A percentile compares a stretch with the other conserved stretches of the same genome.
Conservation (phyloP, 2,329 filamentous ascomycete species). For the Cladosporium phlei region DNA sequence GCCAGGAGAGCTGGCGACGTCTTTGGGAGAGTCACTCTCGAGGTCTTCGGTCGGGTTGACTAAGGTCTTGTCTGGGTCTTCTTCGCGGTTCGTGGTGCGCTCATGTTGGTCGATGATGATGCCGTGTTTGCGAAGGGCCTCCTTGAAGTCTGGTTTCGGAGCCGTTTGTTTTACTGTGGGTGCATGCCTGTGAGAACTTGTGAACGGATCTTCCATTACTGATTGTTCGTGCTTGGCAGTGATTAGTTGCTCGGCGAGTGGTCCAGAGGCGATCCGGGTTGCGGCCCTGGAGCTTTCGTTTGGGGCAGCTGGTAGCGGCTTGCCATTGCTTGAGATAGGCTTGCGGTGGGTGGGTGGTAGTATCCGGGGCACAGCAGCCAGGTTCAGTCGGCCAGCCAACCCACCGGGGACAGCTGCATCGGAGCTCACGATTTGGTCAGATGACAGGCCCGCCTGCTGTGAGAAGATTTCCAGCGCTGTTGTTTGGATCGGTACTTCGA, state of each 20-base stretch:
- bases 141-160: conserved; percentile 22
- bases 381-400: background rate
- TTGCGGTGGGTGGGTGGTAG: background rate
- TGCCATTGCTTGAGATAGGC: conserved; percentile 38
- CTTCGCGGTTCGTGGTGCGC: conserved; percentile 1
- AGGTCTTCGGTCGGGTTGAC: conserved; percentile 14
- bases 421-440: conserved; percentile 12
- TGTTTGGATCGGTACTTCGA: conserved; percentile 19
- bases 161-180: conserved; percentile 21
- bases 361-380: background rate
- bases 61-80: conserved; percentile 25
- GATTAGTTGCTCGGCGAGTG: conserved; percentile 6
- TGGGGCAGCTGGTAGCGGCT: conserved; percentile 39
- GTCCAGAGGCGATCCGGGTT: conserved; percentile 33
- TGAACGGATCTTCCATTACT: conserved; percentile 16
- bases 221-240: conserved; percentile 7
- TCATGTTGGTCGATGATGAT: conserved; percentile 14
- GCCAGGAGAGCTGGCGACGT: background rate
- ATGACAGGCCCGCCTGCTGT: conserved; percentile 20
- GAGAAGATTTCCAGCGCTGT: conserved; percentile 27
- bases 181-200: conserved; percentile 25
- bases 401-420: no score
- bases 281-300: conserved; percentile 36
- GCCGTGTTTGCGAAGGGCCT: conserved; percentile 8
- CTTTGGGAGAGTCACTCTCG: background rate